Evolutionary conservation across 495 filamentous ascomycete species (phyloP), one percentile per base, ranked within the genome.

Genomic region (Neurospora sp.): DNA sequence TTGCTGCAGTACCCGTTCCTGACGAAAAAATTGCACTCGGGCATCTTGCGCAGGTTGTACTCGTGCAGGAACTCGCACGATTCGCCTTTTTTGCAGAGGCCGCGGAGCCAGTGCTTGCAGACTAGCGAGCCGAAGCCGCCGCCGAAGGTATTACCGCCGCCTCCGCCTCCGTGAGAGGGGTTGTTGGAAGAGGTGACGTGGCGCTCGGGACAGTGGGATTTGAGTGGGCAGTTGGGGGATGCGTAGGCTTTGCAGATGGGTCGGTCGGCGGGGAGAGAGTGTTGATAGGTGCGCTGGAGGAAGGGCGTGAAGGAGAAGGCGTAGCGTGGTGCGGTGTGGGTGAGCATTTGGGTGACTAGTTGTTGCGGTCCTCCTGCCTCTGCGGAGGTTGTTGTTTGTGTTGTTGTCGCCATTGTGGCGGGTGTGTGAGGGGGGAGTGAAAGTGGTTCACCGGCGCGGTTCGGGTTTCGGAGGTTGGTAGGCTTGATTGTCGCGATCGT

Each of bases 81-180:
- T 73, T 96, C 88, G 42, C 95, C 96, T 81, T 98, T 98, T 81
- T 98, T 99, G 86, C 96, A 99, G 35, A 99, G 90, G 0, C 93
- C 94, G 76, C 96, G 92, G 75, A 98, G 89, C 90, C 96, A 99
- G 88, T 98, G 96, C 84, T 99, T 99, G 89, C 96, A 99, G 72
- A 99, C 94, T 0, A 97, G 87, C 5, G 85, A 88, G 75, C 89
- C 89, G 76, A 89, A 91, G 44, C 80, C 80, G 59, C 80, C 77
- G 73, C 77, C 72, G 71, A 44, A 44, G 39, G 48, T 68, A 40
- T 74, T 75, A 44, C 53, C 71, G 73, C 69, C 46, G 78, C 73
- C 35, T 35, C 35, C 35, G 35, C 35, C 35, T 35, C 35, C 35
- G 35, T 35, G 35, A 5, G 35, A 35, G 35, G 35, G 5, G 35